Evolutionary conservation across 2,329 filamentous ascomycete species (phyloP), one percentile per base, ranked within the genome.

Genomic region (Apiospora hydei): DNA sequence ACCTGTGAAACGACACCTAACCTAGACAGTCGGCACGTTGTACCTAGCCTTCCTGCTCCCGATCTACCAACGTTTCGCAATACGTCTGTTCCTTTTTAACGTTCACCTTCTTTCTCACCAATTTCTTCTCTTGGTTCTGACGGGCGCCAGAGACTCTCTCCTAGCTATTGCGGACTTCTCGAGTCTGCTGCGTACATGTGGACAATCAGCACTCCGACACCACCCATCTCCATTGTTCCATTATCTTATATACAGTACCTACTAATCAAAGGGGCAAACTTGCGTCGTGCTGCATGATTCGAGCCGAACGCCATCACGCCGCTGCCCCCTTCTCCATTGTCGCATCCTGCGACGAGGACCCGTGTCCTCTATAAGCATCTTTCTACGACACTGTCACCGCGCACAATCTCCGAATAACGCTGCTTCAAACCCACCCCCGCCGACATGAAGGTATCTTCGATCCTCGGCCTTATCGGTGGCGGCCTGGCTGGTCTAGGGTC

Each of bases 401-500:
- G 21, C 57, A 64, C 21, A 21, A 24, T 13, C 57, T n/a, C 34
- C 34, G 57, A 64, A 41, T 41, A 64, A 41, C 57, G 41, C 57
- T 64, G 57, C 30, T 64, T 64, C 57, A 38, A 64, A 21, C 41
- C 34, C 34, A 64, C 57, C 14, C 34, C 57, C 67, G 49, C 74
- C 76, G 77, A 72, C 71, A 90, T 90, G 88, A 89, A 85, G 82
- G 76, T 85, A 74, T 79, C 83, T 73, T 84, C 88, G 73, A 77
- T 90, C 70, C 78, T 92, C 72, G 84, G 87, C 81, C 83, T 90
- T 69, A 81, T 86, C 44, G 74, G 77, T 67, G 77, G 79, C 71
- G 84, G 88, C 82, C 82, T 90, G 67, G 83, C 87, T 73, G 83
- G 82, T 73, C 78, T 87, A 78, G 82, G 86, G 73, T 83, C 85